Evolutionary conservation across 2,329 filamentous ascomycete species (phyloP).

Genomic region (Aphanocladium album): DNA sequence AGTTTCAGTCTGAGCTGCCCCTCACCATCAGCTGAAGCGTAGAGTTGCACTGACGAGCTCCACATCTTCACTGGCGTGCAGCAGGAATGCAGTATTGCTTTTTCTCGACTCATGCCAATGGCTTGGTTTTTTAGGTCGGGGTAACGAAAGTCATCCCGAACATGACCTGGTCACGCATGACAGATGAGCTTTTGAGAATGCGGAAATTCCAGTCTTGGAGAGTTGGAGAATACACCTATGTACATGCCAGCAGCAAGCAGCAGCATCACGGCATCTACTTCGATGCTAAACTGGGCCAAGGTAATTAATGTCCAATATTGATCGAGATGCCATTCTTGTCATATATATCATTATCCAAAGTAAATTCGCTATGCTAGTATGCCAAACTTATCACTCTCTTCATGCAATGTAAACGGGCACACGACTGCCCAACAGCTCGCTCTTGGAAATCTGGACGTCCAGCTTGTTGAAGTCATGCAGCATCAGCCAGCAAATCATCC

Average conservation of each 20-base stretch:
- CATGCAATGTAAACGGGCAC: slow-evolving; percentile 50
- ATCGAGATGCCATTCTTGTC: background rate
- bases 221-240: no score
- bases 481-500: slow-evolving; percentile 55
- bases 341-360: background rate
- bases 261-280: no score
- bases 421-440: slow-evolving; percentile 48
- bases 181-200: background rate
- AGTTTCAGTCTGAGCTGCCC: no score
- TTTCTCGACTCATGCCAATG: background rate
- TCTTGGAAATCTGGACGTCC: slow-evolving; percentile 48
- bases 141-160: background rate
- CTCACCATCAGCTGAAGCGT: background rate
- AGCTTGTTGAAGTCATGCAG: slow-evolving; percentile 53
- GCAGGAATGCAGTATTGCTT: slow-evolving; percentile 1
- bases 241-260: no score
- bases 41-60: background rate
- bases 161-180: background rate
- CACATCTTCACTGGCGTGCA: background rate
- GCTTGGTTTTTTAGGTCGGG: no score
- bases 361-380: background rate
- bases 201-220: no score
- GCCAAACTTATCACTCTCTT: background rate
- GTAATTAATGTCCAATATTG: no score
- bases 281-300: no score